Base-by-base conservation (phyloP, 139 green algal species). In the Closterium sp. region DNA sequence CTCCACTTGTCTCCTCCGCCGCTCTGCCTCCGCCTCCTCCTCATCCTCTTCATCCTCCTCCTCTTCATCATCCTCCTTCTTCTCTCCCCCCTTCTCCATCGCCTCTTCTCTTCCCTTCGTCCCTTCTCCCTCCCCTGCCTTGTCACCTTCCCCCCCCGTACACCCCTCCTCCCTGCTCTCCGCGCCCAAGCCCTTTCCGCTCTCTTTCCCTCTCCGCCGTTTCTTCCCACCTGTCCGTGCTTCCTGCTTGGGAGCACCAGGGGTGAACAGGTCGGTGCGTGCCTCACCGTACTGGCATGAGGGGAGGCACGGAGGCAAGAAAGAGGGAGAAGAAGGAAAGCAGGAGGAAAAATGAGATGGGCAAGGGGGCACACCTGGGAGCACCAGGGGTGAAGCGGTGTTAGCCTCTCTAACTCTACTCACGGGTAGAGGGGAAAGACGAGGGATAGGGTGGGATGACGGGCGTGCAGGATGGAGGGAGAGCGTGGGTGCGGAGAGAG, bases 1-100 rank as follows among this genome's bases (percentile, higher is more conserved):
- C 89, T 99, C 97, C 79, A 97, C 84, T 3, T 95, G 93, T 17
- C 91, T 89, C 2, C 34, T 42, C 85, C 28, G 19, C 0, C 85
- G 85, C 13, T 30, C 85, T 29, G 21, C 85, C 28, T 87, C 85
- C 22, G 10, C 27, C 85, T 87, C 85, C 85, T 87, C 79, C 79
- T 87, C 73, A 6, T n/a, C 6, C 73, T 31, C 73, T 9, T 86
- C 7, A 5, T 62, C 62, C 62, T 79, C 19, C 7, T 79, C 17
- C 62, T 24, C 17, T 27, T 79, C 38, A 50, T 50, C 38, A 50
- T 50, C 62, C 62, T 79, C 62, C 62, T 27, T 24, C 62, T 79
- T 27, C 62, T 79, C 62, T 13, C 11, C 62, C 62, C 19, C 62
- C 19, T 79, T 79, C 62, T 24, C 62, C 62, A 24, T 79, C 19